Percentiles rank a stretch among this genome's conserved stretches.
These are phyloP conservation scores for Botrytis deweyae DNA, from an alignment of 2,329 filamentous ascomycete genomes.

Conservation along the genomic window DNA sequence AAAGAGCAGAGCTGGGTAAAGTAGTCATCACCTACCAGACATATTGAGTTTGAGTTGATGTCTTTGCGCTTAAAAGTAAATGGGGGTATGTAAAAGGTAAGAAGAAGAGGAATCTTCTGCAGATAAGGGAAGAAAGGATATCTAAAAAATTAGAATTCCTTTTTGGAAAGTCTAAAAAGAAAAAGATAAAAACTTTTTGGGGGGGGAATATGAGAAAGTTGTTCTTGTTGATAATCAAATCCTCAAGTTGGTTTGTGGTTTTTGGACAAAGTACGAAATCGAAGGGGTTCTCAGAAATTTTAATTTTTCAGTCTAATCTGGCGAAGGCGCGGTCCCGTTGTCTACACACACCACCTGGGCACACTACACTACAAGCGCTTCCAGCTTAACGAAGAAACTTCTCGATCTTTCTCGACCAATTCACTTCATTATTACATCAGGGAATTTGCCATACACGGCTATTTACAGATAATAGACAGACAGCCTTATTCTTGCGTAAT, in stretches of 20 bases:
- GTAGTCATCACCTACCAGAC: slow-evolving; percentile 2
- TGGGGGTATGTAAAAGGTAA: not conserved
- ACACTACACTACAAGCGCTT: slow-evolving; percentile 1
- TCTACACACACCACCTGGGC: not conserved
- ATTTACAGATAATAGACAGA: not conserved
- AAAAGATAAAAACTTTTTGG: not conserved
- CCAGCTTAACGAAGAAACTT: slow-evolving; percentile 16
- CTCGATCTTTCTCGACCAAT: slow-evolving; percentile 19
- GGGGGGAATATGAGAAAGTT: not conserved
- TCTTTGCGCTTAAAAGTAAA: slow-evolving; percentile 13
- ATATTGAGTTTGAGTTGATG: slow-evolving; percentile 7
- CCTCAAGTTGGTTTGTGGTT: not conserved
- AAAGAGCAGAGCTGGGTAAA: not conserved
- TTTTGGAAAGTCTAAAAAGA: not conserved
- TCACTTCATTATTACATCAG: not conserved
- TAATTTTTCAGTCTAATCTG: slow-evolving; percentile 15
- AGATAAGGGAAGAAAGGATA: slow-evolving; percentile 2
- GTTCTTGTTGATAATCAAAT: not conserved
- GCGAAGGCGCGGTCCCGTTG: slow-evolving; percentile 13
- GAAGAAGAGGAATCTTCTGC: not conserved
- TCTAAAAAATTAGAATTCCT: not conserved
- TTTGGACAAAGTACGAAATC: not conserved
- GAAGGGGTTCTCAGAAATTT: not conserved
- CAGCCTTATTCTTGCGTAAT: not conserved
- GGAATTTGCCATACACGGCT: not conserved